These are phyloP conservation scores for Prunus campanulata DNA, from an alignment of 306 rosid genomes.

Conservation along the genomic window DNA sequence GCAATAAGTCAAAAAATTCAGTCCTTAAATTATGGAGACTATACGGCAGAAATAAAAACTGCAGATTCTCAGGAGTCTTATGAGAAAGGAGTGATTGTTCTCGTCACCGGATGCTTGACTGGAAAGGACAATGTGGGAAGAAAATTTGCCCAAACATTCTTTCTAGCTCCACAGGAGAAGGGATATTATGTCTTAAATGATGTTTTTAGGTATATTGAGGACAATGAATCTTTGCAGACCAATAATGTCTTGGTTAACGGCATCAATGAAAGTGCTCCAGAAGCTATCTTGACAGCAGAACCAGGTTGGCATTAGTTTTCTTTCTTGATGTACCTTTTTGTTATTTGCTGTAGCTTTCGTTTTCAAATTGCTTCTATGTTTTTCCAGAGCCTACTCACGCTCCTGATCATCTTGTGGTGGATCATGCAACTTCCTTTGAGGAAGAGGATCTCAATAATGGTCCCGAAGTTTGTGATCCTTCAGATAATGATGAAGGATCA, in stretches of 20 bases:
- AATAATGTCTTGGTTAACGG: conserved; percentile 40
- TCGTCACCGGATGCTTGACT: conserved; percentile 93
- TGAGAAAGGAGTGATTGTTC: conserved; percentile 87
- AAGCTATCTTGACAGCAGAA: conserved; percentile 42
- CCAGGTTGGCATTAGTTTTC: conserved; percentile 55
- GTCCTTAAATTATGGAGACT: conserved; percentile 82
- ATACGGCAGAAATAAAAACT: conserved; percentile 83
- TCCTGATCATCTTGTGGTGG: conserved; percentile 55
- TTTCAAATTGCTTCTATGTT: conserved; percentile 25
- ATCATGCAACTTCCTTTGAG: conserved; percentile 45
- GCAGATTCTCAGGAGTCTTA: conserved; percentile 95
- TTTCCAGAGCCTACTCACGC: conserved; percentile 54
- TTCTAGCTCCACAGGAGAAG: conserved; percentile 95
- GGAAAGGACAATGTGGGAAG: conserved; percentile 80
- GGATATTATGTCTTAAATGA: conserved; percentile 93
- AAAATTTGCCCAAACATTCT: conserved; percentile 88
- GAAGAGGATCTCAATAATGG: conserved; percentile 55
- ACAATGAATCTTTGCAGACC: conserved; percentile 39
- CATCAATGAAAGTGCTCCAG: conserved; percentile 47
- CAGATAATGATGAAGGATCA: conserved; percentile 59
- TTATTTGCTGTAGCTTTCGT: conserved; percentile 8
- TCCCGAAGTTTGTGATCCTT: conserved; percentile 70
- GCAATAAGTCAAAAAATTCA: conserved; percentile 78
- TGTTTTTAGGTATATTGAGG: conserved; percentile 87
- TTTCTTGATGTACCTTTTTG: conserved; percentile 3